Base-by-base conservation (phyloP, 352 stramenopile species). In the Phytophthora cajani region DNA sequence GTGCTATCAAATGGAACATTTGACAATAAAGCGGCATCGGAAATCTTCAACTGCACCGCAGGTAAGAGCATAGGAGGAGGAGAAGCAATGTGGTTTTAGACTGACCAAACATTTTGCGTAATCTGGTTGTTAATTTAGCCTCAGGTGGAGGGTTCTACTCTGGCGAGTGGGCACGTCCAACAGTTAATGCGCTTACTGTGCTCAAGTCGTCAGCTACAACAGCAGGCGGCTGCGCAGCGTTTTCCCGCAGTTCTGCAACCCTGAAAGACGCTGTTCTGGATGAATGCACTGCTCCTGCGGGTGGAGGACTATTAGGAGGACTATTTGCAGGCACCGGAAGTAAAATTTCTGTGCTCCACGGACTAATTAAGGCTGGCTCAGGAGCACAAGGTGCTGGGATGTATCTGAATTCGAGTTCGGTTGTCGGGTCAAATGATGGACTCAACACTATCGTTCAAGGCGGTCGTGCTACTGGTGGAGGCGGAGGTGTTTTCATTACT, bases 1-100 rank as follows among this genome's bases (percentile, higher is more conserved):
- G 46, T 86, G 19, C 62, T 60, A 4, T 75, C 82, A 0, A 87
- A 85, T 47, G 81, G 76, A 5, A 78, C 67, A 3, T 67, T 86
- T 7, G 36, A 42, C 1, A 81, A 80, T 36, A 74, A 77, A 30
- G 21, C 46, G 0, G 19, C 23, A 17, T 91, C 78, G 0, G n/a
- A 65, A 2, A 62, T 91, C 14, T 51, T 19, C 2, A 36, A 53
- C 1, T 80, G 77, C 56, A 73, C 67, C 0, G 80, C 84, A 58
- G 76, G 81, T 88, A 72, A 19, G 55, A 36, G 12, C 8, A 36
- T 27, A 44, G 21, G n/a, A 2, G 8, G 33, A 12, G 19, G 33
- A 12, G 19, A 25, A n/a, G 2, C 6, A 3, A 10, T 53, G 12
- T 12, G 16, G 5, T 53, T n/a, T 30, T 16, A n/a, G 23, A 30